Evolutionary conservation across 192 early-diverging fungal species (phyloP).

Genomic region (Backusella australiensis): DNA sequence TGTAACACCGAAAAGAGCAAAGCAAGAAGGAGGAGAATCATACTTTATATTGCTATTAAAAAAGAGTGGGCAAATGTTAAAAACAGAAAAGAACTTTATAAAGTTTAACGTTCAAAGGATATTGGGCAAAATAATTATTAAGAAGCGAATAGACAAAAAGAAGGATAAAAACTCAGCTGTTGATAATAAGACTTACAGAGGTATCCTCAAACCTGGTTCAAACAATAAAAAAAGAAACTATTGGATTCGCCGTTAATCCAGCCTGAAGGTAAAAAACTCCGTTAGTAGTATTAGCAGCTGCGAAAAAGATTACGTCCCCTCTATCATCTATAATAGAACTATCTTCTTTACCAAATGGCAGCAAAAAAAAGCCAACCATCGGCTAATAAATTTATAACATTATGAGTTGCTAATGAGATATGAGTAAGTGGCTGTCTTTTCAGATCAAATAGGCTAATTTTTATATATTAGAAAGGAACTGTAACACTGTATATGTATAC

Average conservation of each 20-base stretch:
- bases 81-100: neutral
- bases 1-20: neutral
- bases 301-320: neutral
- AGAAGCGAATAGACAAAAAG: neutral
- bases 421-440: neutral
- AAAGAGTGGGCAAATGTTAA: neutral
- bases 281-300: neutral
- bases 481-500: conserved; percentile 4
- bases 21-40: neutral
- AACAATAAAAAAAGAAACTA: neutral
- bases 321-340: neutral
- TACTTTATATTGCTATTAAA: neutral
- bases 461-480: neutral
- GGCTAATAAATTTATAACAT: neutral
- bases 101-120: neutral
- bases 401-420: neutral
- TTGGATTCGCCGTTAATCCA: neutral
- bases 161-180: neutral
- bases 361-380: neutral
- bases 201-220: neutral
- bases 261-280: neutral
- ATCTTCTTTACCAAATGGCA: neutral
- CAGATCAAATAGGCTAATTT: neutral
- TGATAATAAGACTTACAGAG: neutral
- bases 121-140: neutral